These are phyloP conservation scores for Taxawa tesnikishii DNA, from an alignment of 2,329 filamentous ascomycete species.

Conservation along the genomic window DNA sequence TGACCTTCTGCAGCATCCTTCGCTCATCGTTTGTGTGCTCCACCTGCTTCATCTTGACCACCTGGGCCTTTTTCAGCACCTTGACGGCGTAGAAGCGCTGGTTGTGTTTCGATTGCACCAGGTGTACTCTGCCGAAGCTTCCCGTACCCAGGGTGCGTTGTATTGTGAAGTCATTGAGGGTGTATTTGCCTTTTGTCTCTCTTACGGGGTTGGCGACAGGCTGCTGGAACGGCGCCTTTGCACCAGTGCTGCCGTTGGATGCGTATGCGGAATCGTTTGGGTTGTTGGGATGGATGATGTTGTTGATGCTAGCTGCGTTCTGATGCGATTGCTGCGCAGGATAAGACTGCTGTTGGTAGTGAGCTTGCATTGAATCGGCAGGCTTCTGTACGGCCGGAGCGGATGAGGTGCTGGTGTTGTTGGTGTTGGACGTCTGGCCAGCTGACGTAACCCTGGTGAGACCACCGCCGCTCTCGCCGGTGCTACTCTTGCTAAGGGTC, in stretches of 20 bases:
- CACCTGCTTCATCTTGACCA: conserved; percentile 99
- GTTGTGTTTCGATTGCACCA: conserved; percentile 97
- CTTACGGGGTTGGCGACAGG: conserved; percentile 32
- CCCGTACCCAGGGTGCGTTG: conserved; percentile 88
- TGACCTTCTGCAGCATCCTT: conserved; percentile 89
- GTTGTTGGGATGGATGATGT: conserved; percentile 56
- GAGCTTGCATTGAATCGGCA: conserved; percentile 28
- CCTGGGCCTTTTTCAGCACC: conserved; percentile 94
- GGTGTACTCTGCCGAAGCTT: conserved; percentile 90
- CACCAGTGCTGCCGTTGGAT: conserved; percentile 24
- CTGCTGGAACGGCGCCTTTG: conserved; percentile 21
- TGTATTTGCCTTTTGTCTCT: conserved; percentile 95
- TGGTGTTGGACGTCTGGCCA: neutral
- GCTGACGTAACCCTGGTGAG: conserved; percentile 14
- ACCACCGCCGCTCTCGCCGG: conserved; percentile 19
- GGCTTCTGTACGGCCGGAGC: conserved; percentile 16
- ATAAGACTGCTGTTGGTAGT: conserved; percentile 16
- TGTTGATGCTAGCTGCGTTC: conserved; percentile 70
- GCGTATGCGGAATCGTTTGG: conserved; percentile 23
- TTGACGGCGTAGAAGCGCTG: conserved; percentile 97
- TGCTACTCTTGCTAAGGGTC: conserved; percentile 7
- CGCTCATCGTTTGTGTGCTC: conserved; percentile 98
- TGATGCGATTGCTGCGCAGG: conserved; percentile 36
- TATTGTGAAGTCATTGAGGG: conserved; percentile 78
- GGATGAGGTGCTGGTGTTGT: conserved; percentile 23